A percentile compares a stretch with the other conserved stretches of the same genome.
phyloP scores from a whole-genome alignment of 352 stramenopile genomes.

The Paralagenidium karlingii region DNA sequence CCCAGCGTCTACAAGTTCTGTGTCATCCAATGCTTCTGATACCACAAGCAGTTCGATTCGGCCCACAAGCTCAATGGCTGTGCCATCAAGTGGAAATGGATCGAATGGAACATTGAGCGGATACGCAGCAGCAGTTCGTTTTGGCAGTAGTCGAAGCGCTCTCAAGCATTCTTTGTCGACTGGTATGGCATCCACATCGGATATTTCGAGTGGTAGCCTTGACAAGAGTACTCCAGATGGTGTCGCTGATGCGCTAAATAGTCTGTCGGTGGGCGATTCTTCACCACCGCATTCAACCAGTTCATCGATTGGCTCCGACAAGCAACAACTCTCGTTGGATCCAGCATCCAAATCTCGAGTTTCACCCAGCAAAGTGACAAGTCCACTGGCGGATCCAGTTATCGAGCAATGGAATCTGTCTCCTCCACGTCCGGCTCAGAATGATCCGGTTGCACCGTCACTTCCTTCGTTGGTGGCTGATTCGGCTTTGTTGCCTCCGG shows the following conservation, averaged over 20 bases:
- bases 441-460: no score
- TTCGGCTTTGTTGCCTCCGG: no score
- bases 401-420: conserved; percentile 77
- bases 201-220: no score
- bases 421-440: conserved; percentile 27
- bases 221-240: background rate
- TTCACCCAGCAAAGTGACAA: conserved; percentile 34
- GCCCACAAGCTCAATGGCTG: conserved; percentile 10
- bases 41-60: conserved; percentile 13
- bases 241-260: conserved; percentile 1
- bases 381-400: conserved; percentile 41
- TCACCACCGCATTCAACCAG: conserved; percentile 30
- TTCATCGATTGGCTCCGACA: conserved; percentile 43
- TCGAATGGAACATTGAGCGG: conserved; percentile 39
- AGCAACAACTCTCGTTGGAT: no score
- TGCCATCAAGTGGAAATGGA: no score
- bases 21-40: no score
- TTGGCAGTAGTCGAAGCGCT: conserved; percentile 24
- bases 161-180: no score
- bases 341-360: no score
- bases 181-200: no score
- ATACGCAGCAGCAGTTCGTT: conserved; percentile 75
- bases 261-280: conserved; percentile 9
- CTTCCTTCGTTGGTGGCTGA: no score
- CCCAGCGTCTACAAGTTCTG: no score